Evolutionary conservation across 441 rosid genomes (phyloP).

Genomic region (Gossypium davidsonii): DNA sequence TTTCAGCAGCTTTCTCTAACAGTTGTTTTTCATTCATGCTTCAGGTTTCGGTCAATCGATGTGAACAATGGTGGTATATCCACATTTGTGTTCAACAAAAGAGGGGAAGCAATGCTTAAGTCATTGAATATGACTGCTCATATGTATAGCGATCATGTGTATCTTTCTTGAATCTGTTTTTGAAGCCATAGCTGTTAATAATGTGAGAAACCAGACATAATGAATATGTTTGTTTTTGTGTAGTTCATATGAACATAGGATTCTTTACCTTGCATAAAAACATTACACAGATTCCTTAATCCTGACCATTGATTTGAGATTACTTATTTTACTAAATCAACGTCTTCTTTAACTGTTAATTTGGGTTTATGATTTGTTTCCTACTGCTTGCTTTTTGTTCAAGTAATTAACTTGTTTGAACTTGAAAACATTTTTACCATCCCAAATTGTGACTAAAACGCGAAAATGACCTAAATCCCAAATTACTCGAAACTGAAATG

Average conservation of each 20-base stretch:
- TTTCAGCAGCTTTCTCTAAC: neutral
- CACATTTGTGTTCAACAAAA: slow-evolving; percentile 37
- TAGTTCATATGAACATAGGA: neutral
- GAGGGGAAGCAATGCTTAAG: slow-evolving; percentile 60
- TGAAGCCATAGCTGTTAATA: neutral
- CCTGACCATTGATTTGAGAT: neutral
- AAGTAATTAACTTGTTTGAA: too few relatives aligned
- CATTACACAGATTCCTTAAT: neutral
- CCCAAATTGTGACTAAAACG: too few relatives aligned
- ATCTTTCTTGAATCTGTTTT: slow-evolving; percentile 27
- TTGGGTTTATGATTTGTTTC: neutral
- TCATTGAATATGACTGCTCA: slow-evolving; percentile 59
- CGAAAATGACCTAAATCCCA: too few relatives aligned
- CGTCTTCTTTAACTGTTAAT: neutral
- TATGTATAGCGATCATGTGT: slow-evolving; percentile 43
- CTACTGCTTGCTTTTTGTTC: too few relatives aligned
- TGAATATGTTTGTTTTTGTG: neutral
- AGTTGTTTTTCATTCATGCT: neutral
- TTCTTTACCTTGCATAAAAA: neutral
- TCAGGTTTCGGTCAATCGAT: slow-evolving; percentile 53
- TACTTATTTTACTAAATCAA: neutral
- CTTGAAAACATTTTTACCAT: too few relatives aligned
- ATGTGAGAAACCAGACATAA: neutral
- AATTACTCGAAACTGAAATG: too few relatives aligned
- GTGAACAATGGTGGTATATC: slow-evolving; percentile 56